Base-by-base conservation (phyloP, 2,329 filamentous ascomycete species). In the Leptographium galeiforme region DNA sequence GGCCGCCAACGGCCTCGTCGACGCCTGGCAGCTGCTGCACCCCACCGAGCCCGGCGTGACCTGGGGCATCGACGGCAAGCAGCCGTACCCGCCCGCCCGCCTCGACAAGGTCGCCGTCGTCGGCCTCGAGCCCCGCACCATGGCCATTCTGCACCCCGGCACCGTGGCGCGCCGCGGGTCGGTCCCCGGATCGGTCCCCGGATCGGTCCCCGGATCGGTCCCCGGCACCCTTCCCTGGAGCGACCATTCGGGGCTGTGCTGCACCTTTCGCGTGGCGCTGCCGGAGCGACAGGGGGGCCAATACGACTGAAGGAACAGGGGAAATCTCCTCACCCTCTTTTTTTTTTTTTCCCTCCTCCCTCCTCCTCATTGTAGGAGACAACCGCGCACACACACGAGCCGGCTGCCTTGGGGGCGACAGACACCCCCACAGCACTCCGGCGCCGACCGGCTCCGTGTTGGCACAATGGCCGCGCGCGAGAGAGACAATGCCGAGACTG, bases 31-130 rank as follows among this genome's bases (percentile, higher is more conserved):
- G 8, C 52, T 57, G 12, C 52, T 69, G 16, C 61, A 57, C 30
- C 59, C 62, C 0, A 54, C 54, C 8, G 60, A 67, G 19, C 11
- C 10, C 18, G 68, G 69, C 2, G 66, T 62, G 55, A 71, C 67
- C 2, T 70, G 69, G 68, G 65, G 66, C 3, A 41, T 66, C 19
- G 63, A 68, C 56, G 66, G 67, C 2, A 58, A 63, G 34, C 52
- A 61, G 33, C 52, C 51, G 2, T 68, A 64, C 43, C 67, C 65
- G 7, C 62, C 67, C 0, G 58, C 53, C 43, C 63, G 69, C 16
- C 52, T 72, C 38, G 69, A 72, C 57, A 70, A 66, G 55, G 56
- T 71, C 19, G 65, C 63, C 13, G 51, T 63, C 39, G 19, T 67
- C 16, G 64, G 63, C 3, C 44, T 70, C 14, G 50, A 57, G 30